Base-by-base conservation (phyloP, 2,329 filamentous ascomycete genomes). In the Verticillium longisporum region DNA sequence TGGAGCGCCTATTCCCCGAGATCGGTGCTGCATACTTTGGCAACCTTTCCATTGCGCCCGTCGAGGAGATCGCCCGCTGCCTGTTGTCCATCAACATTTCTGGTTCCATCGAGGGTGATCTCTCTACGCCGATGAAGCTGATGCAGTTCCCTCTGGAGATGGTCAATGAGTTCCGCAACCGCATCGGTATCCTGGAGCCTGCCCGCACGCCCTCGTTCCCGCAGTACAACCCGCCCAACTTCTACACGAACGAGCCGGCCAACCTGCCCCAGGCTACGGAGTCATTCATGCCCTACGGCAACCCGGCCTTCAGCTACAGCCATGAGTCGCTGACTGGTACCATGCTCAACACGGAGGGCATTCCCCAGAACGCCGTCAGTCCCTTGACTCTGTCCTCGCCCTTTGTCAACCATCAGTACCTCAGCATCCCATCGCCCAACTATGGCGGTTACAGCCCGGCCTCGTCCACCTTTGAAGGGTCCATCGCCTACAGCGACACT, bases 1-100 rank as follows among this genome's bases (percentile, higher is more conserved):
- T 98, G 76, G 93, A 97, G 75, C 91, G 92, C 15, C 83, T 97
- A 63, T 97, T 96, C 73, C 92, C 93, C 2, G 92, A 96, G 72
- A 89, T 97, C 67, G 93, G 92, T 56, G 89, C 92, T 21, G 89
- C 92, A 57, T 97, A 97, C 74, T 92, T 94, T 68, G 90, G 90
- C 56, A 89, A 88, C 67, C 81, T 97, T 66, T 88, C 91, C 15
- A 83, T 96, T 55, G 81, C 83, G 1, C 92, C 93, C 0, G 87
- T 98, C 36, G 92, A 97, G 73, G 89, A 95, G 71, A 97, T 97
- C 68, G 87, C 92, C 55, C 84, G 86, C 56, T 86, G 90, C 38
- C 83, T 96, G 33, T 81, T 88, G 65, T 84, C 87, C 26, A 84
- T 91, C 77, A 91, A 84, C 67, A 77, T 86, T 26, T 26, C 34